Evolutionary conservation across 495 filamentous ascomycete species (phyloP), one percentile per base, ranked within the genome.

Genomic region (Podospora didyma): DNA sequence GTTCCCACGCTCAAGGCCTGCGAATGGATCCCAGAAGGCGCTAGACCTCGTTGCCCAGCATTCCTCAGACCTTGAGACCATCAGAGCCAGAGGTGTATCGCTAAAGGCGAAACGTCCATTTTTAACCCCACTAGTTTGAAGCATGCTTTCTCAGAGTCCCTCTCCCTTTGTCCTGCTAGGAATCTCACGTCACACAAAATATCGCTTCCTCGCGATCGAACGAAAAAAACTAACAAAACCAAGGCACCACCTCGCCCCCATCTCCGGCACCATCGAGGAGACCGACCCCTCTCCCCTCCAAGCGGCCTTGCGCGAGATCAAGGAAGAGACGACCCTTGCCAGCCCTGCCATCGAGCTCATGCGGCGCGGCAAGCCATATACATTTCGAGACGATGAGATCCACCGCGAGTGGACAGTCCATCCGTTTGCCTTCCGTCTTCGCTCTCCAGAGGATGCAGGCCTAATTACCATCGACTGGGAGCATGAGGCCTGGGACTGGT

Each of bases 401-500:
- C 64, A 72, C 11, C 79, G 82, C 5, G 67, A 79, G 62, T 89
- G 85, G 86, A 87, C 74, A 7, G 72, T 89, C 41, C 73, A 83
- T 49, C 83, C 86, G 2, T 87, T 88, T 58, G 75, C 75, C 1
- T 89, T 83, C 58, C 70, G 70, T 7, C 72, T 87, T 11, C 80
- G 77, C 41, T 57, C 64, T 1, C 20, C 53, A 31, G 49, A 66
- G 22, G 72, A 73, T n/a, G 26, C 5, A 56, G 52, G 65, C 34
- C 66, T 61, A 7, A 84, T 88, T 50, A 62, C 62, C 11, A 76
- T 79, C 26, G 79, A 88, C 67, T 86, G 84, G 83, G 86, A 89
- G 61, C 83, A 88, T 59, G 77, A 81, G 0, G 66, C 63, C 0
- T 84, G 75, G 71, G 64, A 68, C 20, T 88, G 84, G 80, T 76